Percentiles rank a stretch among this genome's conserved stretches.
These are phyloP conservation scores for Ascochyta viciae-villosae DNA, from an alignment of 2,329 filamentous ascomycete species.

Conservation along the genomic window DNA sequence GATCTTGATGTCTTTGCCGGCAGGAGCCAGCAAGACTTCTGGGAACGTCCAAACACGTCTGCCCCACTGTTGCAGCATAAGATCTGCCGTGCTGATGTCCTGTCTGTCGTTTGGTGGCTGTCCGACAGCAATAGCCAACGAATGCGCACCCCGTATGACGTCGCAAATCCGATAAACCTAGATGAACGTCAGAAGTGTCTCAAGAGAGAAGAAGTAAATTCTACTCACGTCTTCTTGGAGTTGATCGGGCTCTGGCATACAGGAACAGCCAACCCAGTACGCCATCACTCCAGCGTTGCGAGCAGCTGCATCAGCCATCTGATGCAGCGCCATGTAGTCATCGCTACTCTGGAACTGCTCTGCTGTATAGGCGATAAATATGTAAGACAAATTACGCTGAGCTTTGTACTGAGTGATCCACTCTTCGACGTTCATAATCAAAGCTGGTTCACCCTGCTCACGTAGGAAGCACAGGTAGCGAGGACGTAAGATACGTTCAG, in stretches of 20 bases:
- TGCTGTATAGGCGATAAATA: conserved; percentile 54
- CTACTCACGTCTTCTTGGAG: conserved; percentile 38
- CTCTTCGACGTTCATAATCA: conserved; percentile 36
- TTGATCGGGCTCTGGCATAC: conserved; percentile 48
- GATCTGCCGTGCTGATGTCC: conserved; percentile 30
- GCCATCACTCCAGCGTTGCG: conserved; percentile 47
- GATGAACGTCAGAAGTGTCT: not conserved
- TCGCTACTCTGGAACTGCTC: conserved; percentile 48
- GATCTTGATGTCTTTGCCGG: conserved; percentile 38
- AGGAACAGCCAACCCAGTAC: conserved; percentile 55
- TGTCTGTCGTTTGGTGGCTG: conserved; percentile 28
- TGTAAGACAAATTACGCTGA: conserved; percentile 39
- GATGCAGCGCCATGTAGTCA: conserved; percentile 39
- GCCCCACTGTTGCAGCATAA: conserved; percentile 54
- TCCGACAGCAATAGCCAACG: conserved; percentile 53
- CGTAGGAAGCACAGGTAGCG: conserved; percentile 41
- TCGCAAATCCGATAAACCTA: conserved; percentile 56
- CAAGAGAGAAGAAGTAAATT: not conserved
- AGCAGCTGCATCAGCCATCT: conserved; percentile 51
- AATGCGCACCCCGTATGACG: conserved; percentile 53
- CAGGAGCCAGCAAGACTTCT: conserved; percentile 50
- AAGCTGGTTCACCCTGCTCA: conserved; percentile 23
- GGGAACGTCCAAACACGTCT: conserved; percentile 57
- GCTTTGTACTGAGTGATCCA: conserved; percentile 33
- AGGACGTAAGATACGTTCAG: conserved; percentile 37